These are phyloP conservation scores for Cryphonectria radicalis DNA, from an alignment of 2,329 filamentous ascomycete species.

Conservation along the genomic window DNA sequence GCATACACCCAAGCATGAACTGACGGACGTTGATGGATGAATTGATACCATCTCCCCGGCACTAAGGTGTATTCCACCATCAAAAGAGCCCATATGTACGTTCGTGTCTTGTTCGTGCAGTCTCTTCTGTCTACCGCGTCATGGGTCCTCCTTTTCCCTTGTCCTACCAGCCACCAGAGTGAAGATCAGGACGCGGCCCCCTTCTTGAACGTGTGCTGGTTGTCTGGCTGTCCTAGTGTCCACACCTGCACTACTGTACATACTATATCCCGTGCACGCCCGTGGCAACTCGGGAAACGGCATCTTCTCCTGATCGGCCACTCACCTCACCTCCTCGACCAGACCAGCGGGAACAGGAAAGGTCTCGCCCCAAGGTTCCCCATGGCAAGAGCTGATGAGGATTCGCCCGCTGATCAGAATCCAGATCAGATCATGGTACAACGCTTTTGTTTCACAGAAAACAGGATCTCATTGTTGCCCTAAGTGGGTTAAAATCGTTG, in stretches of 20 bases:
- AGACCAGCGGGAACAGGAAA: background rate
- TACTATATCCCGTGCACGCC: background rate
- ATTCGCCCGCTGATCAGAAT: background rate
- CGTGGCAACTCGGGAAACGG: constrained; percentile 2
- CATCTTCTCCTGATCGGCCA: background rate
- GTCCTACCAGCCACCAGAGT: constrained; percentile 12
- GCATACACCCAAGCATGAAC: background rate
- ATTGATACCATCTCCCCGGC: background rate
- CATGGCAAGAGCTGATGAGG: background rate
- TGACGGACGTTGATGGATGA: background rate
- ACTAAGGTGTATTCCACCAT: background rate
- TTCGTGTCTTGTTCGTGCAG: background rate
- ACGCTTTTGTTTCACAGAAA: background rate
- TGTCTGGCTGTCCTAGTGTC: background rate
- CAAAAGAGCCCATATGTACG: background rate
- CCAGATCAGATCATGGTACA: background rate
- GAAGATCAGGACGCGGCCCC: constrained; percentile 8
- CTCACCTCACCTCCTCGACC: background rate
- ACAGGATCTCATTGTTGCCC: background rate
- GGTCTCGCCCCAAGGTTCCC: background rate
- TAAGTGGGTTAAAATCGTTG: background rate
- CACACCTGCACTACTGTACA: background rate
- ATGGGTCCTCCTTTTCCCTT: constrained; percentile 13
- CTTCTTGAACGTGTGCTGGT: background rate
- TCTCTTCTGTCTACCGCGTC: constrained; percentile 9